Base-by-base conservation (phyloP, 1,284 basidiomycete genomes). In the Psilocybe mexicana region DNA sequence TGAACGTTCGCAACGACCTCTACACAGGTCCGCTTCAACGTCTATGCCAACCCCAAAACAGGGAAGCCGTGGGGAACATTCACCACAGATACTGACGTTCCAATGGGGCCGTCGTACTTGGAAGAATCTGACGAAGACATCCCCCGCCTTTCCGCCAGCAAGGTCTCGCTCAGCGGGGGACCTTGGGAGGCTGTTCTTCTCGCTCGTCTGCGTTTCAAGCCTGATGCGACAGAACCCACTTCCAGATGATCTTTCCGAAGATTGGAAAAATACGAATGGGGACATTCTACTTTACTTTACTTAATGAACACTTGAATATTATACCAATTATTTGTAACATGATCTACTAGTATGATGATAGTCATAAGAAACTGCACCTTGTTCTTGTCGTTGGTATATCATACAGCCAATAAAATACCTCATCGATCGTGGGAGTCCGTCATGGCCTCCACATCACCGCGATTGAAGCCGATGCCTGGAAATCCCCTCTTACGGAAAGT, bases 21-120 rank as follows among this genome's bases (percentile, higher is more conserved):
- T 43, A 42, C 56, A 58, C 62, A 80, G 76, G 80, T 78, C 3
- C 82, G 86, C 65, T 92, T 92, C 74, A 87, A 88, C 60, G 84
- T 90, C 6, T 86, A 81, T 63, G 71, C 81, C 1, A 72, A 79
- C 6, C 74, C 79, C n/a, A 71, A 72, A 63, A 64, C 67, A 10
- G 83, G 84, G 2, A 70, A 82, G 53, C 77, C 81, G 2, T 92
- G 89, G 89, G 89, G 90, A 14, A 76, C 78, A 24, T 90, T 90
- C 65, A 81, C 81, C 8, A 80, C 80, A 50, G 78, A 86, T 65
- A 79, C 74, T 1, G 76, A 79, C 18, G 58, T 76, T 30, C 63
- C 69, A 40, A 57, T 72, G 50, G 73, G 80, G 48, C 74, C 78
- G 24, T 67, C 69, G 14, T 76, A 77, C 59, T 23, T 48, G 30